A percentile compares a stretch with the other conserved stretches of the same genome.
phyloP scores from a whole-genome alignment of 768 basidiomycete genomes.

The Pleurotus tuber-regium region DNA sequence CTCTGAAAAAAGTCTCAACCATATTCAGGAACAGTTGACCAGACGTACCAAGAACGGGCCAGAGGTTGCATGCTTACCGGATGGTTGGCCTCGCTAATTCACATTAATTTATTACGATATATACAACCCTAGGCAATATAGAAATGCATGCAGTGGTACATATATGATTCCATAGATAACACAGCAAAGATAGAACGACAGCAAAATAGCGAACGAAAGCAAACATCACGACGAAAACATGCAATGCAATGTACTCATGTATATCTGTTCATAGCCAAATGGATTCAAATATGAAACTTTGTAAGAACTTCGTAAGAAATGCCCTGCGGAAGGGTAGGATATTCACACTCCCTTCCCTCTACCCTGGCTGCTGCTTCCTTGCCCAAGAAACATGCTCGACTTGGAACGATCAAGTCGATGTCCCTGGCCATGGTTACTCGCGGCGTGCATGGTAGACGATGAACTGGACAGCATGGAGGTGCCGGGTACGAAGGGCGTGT shows the following conservation, averaged over 20 bases:
- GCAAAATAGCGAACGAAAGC: not conserved
- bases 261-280: not conserved
- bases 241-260: slow-evolving; percentile 1
- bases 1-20: no score
- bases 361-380: not conserved
- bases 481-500: not conserved
- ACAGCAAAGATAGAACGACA: slow-evolving; percentile 1
- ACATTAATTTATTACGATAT: no score
- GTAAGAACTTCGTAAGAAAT: not conserved
- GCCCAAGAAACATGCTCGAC: not conserved
- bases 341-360: not conserved
- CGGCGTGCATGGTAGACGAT: not conserved
- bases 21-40: no score
- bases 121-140: no score
- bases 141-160: not conserved
- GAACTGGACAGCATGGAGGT: not conserved
- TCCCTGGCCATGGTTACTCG: slow-evolving; percentile 1
- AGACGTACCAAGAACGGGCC: no score
- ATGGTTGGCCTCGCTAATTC: no score
- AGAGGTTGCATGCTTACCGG: no score
- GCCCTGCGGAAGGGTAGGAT: not conserved
- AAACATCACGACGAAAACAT: not conserved
- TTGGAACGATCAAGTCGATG: slow-evolving; percentile 3
- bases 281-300: not conserved
- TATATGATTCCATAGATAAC: not conserved